A percentile compares a stretch with the other conserved stretches of the same genome.
These are phyloP conservation scores for Syzygium malaccense DNA, from an alignment of 441 rosid genomes.

Conservation along the genomic window DNA sequence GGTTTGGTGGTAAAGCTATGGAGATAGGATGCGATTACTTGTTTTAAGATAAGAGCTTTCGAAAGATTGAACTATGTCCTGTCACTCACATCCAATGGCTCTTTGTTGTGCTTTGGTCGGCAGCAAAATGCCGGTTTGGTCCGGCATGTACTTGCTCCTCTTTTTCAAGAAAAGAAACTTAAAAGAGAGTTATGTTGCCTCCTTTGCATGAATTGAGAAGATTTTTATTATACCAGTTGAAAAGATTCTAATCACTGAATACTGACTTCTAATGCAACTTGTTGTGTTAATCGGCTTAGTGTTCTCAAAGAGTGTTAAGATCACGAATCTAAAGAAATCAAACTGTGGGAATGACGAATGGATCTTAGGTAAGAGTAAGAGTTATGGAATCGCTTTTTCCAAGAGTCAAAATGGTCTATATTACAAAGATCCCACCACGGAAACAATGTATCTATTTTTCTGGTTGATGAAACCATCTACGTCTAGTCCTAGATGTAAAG, in stretches of 20 bases:
- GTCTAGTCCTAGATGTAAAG: not conserved
- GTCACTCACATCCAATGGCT: not conserved
- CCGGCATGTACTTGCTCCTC: not conserved
- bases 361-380: not conserved
- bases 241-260: not conserved
- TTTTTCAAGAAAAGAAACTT: too few relatives aligned
- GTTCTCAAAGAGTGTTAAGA: not conserved
- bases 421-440: not conserved
- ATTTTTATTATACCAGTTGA: not conserved
- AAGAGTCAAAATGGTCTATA: not conserved
- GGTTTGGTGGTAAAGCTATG: not conserved
- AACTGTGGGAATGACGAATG: not conserved
- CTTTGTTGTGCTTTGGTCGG: not conserved
- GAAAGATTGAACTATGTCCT: not conserved
- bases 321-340: not conserved
- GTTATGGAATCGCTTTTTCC: not conserved
- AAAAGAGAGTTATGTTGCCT: not conserved
- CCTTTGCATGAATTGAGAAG: not conserved
- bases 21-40: not conserved
- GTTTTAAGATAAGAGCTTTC: not conserved
- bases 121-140: not conserved
- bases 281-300: not conserved
- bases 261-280: not conserved
- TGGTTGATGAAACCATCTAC: not conserved
- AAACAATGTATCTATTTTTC: not conserved